These are phyloP conservation scores for Kalaharituber pfeilii DNA, from an alignment of 2,329 filamentous ascomycete genomes.

Conservation along the genomic window DNA sequence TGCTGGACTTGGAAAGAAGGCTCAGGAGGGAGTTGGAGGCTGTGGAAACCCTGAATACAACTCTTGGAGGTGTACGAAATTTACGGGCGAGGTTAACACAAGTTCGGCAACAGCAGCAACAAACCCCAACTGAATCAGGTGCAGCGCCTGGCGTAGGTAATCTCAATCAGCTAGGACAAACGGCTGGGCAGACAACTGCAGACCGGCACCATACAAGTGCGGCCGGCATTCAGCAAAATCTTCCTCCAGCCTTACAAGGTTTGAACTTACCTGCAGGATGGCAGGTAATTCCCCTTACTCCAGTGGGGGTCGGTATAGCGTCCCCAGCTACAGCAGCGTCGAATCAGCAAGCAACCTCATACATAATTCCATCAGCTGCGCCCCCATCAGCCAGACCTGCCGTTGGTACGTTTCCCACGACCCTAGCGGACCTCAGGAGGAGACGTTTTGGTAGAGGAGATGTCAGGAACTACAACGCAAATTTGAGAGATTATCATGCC, in stretches of 20 bases:
- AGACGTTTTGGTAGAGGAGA: neutral
- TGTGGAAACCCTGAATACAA: neutral
- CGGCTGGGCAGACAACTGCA: neutral
- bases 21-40: neutral
- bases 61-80: neutral
- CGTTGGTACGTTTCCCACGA: neutral
- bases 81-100: neutral
- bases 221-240: too few relatives aligned
- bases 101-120: neutral
- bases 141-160: neutral
- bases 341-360: neutral
- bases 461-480: neutral
- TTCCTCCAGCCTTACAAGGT: neutral
- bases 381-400: neutral
- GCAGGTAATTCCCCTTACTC: neutral
- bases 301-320: neutral
- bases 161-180: too few relatives aligned
- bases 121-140: neutral
- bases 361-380: neutral
- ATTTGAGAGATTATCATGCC: neutral
- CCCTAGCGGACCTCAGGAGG: neutral
- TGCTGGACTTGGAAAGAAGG: neutral
- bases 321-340: neutral
- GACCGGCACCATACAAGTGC: too few relatives aligned
- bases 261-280: neutral